Percentiles rank a stretch among this genome's conserved stretches.
These are phyloP conservation scores for Diplodia seriata DNA, from an alignment of 2,329 filamentous ascomycete genomes.

Conservation along the genomic window DNA sequence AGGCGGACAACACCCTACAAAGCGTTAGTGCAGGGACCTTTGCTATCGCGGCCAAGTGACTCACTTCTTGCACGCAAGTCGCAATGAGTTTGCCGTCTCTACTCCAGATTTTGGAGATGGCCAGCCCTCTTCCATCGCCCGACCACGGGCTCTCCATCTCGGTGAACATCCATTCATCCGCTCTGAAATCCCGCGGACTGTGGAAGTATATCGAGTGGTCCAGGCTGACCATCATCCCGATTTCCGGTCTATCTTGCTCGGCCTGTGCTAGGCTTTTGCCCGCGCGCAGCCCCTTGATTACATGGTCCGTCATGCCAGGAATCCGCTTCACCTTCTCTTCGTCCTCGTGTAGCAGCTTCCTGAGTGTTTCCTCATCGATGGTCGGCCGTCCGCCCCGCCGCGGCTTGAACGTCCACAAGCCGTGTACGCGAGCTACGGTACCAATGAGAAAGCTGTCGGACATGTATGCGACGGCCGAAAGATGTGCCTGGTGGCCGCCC, in stretches of 20 bases:
- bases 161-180: conserved; percentile 76
- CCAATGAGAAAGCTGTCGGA: conserved; percentile 93
- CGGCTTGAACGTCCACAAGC: conserved; percentile 75
- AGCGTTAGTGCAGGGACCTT: conserved; percentile 35
- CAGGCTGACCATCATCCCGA: conserved; percentile 86
- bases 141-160: conserved; percentile 85
- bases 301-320: conserved; percentile 56
- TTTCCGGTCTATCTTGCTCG: conserved; percentile 60
- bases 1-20: conserved; percentile 60
- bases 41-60: conserved; percentile 10
- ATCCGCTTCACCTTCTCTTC: conserved; percentile 51
- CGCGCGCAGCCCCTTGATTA: conserved; percentile 53
- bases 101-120: conserved; percentile 76
- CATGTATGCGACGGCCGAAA: conserved; percentile 90
- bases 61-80: conserved; percentile 79
- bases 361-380: conserved; percentile 52
- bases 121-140: conserved; percentile 77
- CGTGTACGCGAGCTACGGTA: conserved; percentile 81
- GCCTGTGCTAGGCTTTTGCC: conserved; percentile 57
- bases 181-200: conserved; percentile 56
- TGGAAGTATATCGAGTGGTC: conserved; percentile 72
- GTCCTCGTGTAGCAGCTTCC: conserved; percentile 55
- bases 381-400: conserved; percentile 48
- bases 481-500: conserved; percentile 80
- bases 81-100: conserved; percentile 75